Base-by-base conservation (phyloP, 2,329 filamentous ascomycete species). In the Ceratocystis eucalypticola region DNA sequence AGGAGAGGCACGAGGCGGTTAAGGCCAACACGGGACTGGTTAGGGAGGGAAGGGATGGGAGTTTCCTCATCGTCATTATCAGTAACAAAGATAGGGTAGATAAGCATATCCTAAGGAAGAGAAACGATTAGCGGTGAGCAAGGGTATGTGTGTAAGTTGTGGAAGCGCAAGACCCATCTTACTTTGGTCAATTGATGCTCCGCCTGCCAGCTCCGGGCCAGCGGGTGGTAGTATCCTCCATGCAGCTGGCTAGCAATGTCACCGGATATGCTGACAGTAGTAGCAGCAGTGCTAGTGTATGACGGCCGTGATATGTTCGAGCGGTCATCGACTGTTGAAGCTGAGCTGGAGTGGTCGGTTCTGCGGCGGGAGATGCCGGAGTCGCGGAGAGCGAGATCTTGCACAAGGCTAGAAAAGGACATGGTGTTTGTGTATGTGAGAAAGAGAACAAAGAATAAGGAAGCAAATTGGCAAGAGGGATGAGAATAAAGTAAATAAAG, bases 81-180 rank as follows among this genome's bases (percentile, higher is more conserved):
- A 72, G 94, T 96, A 70, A 99, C 85, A 79, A 99, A 99, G 70
- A 99, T 83, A 12, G 94, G 94, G 77, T 95, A 97, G 73, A 99
- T 96, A 72, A 99, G 87, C 94, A 97, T 97, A 46, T 92, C 94
- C 91, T 96, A 20, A 5, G 17, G 15, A 17, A 37, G 22, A 30
- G 37, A 53, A 45, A 28, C 8, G 8, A 45, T 17, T 25, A 22
- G 12, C 50, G 20, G 22, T 28, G 46, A 57, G 62, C 37, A 22
- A 55, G 28, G 17, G 28, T 8, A 10, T 45, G 64, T n/a, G 4
- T 7, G 28, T 33, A n/a, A 30, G 45, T 41, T 41, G 37, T 12
- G 37, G 37, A 41, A 15, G 37, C 37, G 10, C 37, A 41, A 37
- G 28, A 37, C 8, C 33, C 7, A 10, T 72, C 80, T 66, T 71